A percentile compares a stretch with the other conserved stretches of the same genome.
Conservation (phyloP, 306 rosid species). For the Vachellia pachyceras region DNA sequence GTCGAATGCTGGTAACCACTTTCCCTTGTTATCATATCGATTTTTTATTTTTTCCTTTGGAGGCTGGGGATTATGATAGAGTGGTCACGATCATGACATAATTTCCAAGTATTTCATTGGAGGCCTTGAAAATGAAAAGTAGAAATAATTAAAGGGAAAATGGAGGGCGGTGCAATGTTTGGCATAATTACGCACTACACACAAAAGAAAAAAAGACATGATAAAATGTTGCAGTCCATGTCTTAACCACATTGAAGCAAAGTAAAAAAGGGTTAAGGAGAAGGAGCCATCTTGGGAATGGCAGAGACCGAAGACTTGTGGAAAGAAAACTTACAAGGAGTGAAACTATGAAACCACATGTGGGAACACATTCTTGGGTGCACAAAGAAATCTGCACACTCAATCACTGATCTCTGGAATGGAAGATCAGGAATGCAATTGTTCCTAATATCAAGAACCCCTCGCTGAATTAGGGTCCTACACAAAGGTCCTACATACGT, state of each 20-base stretch:
- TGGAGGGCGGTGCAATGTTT: slow-evolving; percentile 10
- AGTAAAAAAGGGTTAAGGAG: slow-evolving; percentile 24
- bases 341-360: slow-evolving; percentile 52
- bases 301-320: slow-evolving; percentile 35
- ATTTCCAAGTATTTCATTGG: slow-evolving; percentile 17
- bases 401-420: slow-evolving; percentile 63
- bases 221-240: slow-evolving; percentile 37
- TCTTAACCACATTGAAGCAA: slow-evolving; percentile 31
- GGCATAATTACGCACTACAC: slow-evolving; percentile 38
- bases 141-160: slow-evolving; percentile 10
- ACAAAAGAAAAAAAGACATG: neutral
- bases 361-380: slow-evolving; percentile 61
- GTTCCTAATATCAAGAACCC: slow-evolving; percentile 65
- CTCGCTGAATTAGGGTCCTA: slow-evolving; percentile 66
- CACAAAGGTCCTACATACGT: slow-evolving; percentile 68
- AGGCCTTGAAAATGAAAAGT: slow-evolving; percentile 11
- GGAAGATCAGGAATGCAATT: slow-evolving; percentile 85
- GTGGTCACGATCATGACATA: neutral
- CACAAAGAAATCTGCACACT: slow-evolving; percentile 69
- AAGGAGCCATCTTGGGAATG: slow-evolving; percentile 48
- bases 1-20: neutral
- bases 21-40: neutral
- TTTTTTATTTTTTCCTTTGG: no score
- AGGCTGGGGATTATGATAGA: neutral
- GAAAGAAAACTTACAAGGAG: slow-evolving; percentile 64